phyloP scores from a whole-genome alignment of 768 basidiomycete genomes.

The Lactarius deliciosus region DNA sequence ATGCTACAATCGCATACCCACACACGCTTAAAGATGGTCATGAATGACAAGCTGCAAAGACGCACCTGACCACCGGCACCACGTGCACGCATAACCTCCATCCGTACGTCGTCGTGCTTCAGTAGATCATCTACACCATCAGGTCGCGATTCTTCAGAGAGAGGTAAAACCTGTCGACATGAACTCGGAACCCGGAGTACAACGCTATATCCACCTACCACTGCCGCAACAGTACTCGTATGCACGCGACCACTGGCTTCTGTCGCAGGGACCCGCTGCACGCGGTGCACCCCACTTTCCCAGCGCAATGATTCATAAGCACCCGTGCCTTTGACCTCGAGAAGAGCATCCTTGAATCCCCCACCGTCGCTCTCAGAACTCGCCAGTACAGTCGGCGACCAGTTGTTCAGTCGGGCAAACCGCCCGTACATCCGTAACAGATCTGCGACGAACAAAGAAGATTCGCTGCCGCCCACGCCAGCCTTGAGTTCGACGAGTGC shows the following conservation, averaged over 20 bases:
- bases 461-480: slow-evolving; percentile 90
- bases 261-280: slow-evolving; percentile 91
- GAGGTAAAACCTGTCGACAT: slow-evolving; percentile 72
- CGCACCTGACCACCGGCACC: slow-evolving; percentile 94
- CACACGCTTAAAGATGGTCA: not conserved
- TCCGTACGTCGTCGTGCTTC: slow-evolving; percentile 78
- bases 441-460: slow-evolving; percentile 76
- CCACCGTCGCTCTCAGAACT: slow-evolving; percentile 57
- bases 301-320: slow-evolving; percentile 78
- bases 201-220: slow-evolving; percentile 51
- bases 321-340: slow-evolving; percentile 76
- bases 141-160: slow-evolving; percentile 59
- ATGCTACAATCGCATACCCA: slow-evolving; percentile 52
- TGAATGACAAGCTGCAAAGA: not conserved
- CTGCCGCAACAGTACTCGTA: slow-evolving; percentile 85
- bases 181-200: not conserved
- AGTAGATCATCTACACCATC: slow-evolving; percentile 62
- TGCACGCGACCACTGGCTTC: slow-evolving; percentile 87
- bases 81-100: slow-evolving; percentile 95
- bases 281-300: slow-evolving; percentile 96
- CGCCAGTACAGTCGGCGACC: slow-evolving; percentile 62
- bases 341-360: slow-evolving; percentile 74
- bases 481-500: slow-evolving; percentile 90
- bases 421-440: slow-evolving; percentile 81
- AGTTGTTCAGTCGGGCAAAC: slow-evolving; percentile 53